A percentile compares a stretch with the other conserved stretches of the same genome.
These are phyloP conservation scores for Moniliophthora roreri DNA, from an alignment of 1,284 basidiomycete species.

Conservation along the genomic window DNA sequence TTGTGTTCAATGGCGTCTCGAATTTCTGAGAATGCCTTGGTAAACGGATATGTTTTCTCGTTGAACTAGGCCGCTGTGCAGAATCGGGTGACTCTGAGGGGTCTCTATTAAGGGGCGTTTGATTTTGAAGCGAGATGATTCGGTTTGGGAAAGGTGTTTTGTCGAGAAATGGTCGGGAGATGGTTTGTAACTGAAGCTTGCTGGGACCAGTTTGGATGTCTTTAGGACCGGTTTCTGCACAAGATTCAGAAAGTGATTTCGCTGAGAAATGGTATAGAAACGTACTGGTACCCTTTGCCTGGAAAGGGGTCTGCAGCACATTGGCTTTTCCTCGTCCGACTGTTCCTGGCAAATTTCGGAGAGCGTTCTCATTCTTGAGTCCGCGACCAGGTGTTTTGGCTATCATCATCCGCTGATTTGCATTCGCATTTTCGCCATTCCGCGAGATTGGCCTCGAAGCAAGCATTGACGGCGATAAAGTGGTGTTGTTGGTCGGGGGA, in stretches of 20 bases:
- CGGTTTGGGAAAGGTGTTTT: conserved; percentile 41
- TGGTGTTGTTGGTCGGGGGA: neutral
- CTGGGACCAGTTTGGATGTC: neutral
- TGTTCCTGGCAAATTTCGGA: conserved; percentile 9
- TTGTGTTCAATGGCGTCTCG: conserved; percentile 66
- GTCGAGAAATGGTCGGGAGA: conserved; percentile 48
- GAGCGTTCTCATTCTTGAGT: conserved; percentile 25
- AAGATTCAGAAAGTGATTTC: neutral
- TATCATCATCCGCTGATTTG: conserved; percentile 3
- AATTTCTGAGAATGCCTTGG: conserved; percentile 48
- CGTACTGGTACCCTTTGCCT: conserved; percentile 19
- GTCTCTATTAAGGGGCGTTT: conserved; percentile 12
- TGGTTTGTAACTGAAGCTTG: neutral
- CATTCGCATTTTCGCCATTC: conserved; percentile 4
- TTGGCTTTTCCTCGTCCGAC: conserved; percentile 15
- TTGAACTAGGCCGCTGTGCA: conserved; percentile 60
- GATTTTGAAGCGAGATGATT: neutral
- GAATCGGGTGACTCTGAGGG: conserved; percentile 33
- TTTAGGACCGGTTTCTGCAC: neutral
- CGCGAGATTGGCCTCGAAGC: conserved; percentile 10
- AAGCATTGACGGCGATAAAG: conserved; percentile 10
- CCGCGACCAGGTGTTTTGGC: conserved; percentile 17
- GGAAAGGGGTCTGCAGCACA: conserved; percentile 32
- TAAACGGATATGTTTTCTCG: conserved; percentile 53
- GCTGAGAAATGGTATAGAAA: neutral